phyloP scores from a whole-genome alignment of 2,329 filamentous ascomycete species.

The Cryphonectria carpinicola region DNA sequence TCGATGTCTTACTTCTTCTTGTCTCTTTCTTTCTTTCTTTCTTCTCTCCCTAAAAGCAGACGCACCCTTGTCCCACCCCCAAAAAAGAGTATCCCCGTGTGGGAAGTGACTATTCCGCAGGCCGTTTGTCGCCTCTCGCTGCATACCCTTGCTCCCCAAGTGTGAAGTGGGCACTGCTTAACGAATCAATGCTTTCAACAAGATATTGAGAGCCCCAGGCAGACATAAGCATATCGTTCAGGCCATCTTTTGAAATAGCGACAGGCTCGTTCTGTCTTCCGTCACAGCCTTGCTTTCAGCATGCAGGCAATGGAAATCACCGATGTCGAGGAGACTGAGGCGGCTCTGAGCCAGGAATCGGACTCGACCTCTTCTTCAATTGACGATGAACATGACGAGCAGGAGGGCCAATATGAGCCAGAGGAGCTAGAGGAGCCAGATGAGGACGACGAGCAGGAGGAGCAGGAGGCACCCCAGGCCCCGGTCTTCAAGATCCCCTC shows the following conservation, averaged over 20 bases:
- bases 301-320: constrained; percentile 14
- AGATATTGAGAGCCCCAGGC: neutral
- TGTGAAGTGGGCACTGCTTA: neutral
- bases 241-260: neutral
- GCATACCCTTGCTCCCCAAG: neutral
- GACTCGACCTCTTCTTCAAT: constrained; percentile 7
- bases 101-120: neutral
- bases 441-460: constrained; percentile 15
- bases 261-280: neutral
- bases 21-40: neutral
- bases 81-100: neutral
- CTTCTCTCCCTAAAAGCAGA: neutral
- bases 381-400: constrained; percentile 10
- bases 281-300: neutral
- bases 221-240: neutral
- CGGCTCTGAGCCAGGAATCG: constrained; percentile 12
- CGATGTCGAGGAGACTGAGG: constrained; percentile 21
- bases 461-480: constrained; percentile 33
- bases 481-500: constrained; percentile 44
- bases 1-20: neutral
- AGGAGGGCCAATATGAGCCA: constrained; percentile 15
- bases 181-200: neutral
- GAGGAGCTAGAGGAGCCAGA: constrained; percentile 4
- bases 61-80: neutral
- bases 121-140: neutral